Base-by-base conservation (phyloP, 2,329 filamentous ascomycete genomes). In the Chrysoporthe cubensis region DNA sequence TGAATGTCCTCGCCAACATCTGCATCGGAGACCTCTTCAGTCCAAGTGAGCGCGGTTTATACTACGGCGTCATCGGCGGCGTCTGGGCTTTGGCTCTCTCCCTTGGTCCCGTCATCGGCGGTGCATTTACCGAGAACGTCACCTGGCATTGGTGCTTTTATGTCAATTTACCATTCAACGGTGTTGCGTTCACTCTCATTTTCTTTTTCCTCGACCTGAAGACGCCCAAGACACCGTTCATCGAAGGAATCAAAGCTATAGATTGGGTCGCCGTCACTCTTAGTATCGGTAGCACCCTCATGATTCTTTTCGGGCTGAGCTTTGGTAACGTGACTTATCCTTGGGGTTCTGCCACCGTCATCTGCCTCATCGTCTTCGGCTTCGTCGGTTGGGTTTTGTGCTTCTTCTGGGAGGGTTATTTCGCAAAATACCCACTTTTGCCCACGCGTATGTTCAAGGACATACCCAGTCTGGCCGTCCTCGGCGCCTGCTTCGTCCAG, bases 321-420 rank as follows among this genome's bases (percentile, higher is more conserved):
- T 92, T 94, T 70, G 94, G 94, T 66, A 93, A 93, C 62, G 86
- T 93, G 62, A 83, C 84, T 34, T 88, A 87, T 71, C 90, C 93
- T 1, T 97, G 93, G 93, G 79, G 80, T 65, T 94, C 91, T 0
- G 83, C 91, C 2, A 90, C 87, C 0, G 91, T 94, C 43, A 85
- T 96, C 73, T 94, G 91, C 74, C 83, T 96, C 40, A 84, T 46
- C 4, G 18, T 46, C 11, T 96, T 43, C 89, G 26, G 26, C 26
- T 26, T 26, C 26, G 26, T 26, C 0, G 26, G 26, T 26, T 26
- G 26, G 26, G 26, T 26, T 26, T 26, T 26, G 26, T 26, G 26
- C 26, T 26, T 26, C 26, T 26, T 26, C 26, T 26, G 26, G 26
- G 26, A 26, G 26, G 26, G 26, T 26, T 26, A 26, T 26, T 26